A percentile compares a stretch with the other conserved stretches of the same genome.
phyloP scores from a whole-genome alignment of 768 basidiomycete genomes.

The Dendrothele bispora region DNA sequence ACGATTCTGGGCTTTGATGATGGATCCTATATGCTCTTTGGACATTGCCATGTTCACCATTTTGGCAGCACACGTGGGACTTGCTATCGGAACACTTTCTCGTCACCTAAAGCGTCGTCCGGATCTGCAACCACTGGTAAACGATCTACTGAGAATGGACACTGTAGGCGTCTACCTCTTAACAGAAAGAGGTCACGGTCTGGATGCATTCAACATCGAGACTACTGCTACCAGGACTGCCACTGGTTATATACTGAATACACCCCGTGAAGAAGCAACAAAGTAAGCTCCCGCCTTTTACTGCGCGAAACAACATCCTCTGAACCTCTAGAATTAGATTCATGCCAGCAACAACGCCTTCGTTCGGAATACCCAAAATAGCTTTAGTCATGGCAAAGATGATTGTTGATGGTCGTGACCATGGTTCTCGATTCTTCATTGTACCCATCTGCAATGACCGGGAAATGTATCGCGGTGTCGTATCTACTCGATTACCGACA shows the following conservation, averaged over 20 bases:
- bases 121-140: slow-evolving; percentile 48
- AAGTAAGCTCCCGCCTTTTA: slow-evolving; percentile 39
- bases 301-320: neutral
- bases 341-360: slow-evolving; percentile 58
- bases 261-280: slow-evolving; percentile 56
- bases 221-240: slow-evolving; percentile 54
- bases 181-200: slow-evolving; percentile 57
- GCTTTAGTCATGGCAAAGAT: slow-evolving; percentile 58
- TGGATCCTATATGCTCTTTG: slow-evolving; percentile 48
- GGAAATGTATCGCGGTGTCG: slow-evolving; percentile 54
- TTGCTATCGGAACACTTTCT: slow-evolving; percentile 55
- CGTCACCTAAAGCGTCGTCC: slow-evolving; percentile 47
- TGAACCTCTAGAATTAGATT: slow-evolving; percentile 35
- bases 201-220: slow-evolving; percentile 63
- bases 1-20: slow-evolving; percentile 54
- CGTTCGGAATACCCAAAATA: slow-evolving; percentile 52
- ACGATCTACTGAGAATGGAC: slow-evolving; percentile 51
- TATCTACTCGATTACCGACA: slow-evolving; percentile 48
- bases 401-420: slow-evolving; percentile 49
- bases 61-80: slow-evolving; percentile 49
- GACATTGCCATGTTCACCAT: slow-evolving; percentile 57
- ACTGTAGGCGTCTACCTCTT: slow-evolving; percentile 54
- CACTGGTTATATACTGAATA: slow-evolving; percentile 54
- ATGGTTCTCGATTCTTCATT: slow-evolving; percentile 53
- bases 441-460: slow-evolving; percentile 53